Conservation (phyloP, 345 rosid genomes). For the Salix koriyanagi region DNA sequence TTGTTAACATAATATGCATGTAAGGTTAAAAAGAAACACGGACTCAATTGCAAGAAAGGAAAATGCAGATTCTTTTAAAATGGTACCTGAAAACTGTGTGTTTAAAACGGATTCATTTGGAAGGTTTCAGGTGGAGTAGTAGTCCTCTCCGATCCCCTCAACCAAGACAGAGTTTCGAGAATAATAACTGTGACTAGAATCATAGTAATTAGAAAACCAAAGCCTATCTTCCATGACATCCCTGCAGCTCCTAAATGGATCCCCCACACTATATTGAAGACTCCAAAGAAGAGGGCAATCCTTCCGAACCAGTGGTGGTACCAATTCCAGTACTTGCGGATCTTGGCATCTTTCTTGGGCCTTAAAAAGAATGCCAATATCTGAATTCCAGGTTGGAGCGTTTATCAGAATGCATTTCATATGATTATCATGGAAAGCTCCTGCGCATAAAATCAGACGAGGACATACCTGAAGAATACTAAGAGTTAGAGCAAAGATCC, state of each 20-base stretch:
- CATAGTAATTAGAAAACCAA: slow-evolving; percentile 56
- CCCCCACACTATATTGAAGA: slow-evolving; percentile 66
- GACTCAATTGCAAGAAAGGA: too few species aligned
- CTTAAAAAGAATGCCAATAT: slow-evolving; percentile 73
- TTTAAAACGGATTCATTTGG: slow-evolving; percentile 62
- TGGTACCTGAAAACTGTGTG: slow-evolving; percentile 4
- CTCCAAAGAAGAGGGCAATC: slow-evolving; percentile 70
- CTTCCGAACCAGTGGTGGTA: slow-evolving; percentile 86
- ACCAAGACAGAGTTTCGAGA: slow-evolving; percentile 47
- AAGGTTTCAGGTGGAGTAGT: slow-evolving; percentile 36
- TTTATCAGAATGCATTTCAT: neutral
- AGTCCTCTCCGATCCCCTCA: slow-evolving; percentile 38
- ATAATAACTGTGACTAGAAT: slow-evolving; percentile 48
- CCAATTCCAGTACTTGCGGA: slow-evolving; percentile 77
- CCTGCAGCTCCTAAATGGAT: slow-evolving; percentile 55
- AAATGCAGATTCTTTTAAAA: neutral
- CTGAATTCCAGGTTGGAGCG: slow-evolving; percentile 25
- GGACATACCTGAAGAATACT: slow-evolving; percentile 71
- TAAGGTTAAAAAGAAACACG: neutral
- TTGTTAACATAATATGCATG: neutral
- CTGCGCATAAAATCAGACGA: neutral
- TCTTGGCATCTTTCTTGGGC: slow-evolving; percentile 67
- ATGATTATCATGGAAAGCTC: neutral
- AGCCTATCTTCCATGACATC: slow-evolving; percentile 66
- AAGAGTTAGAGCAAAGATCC: slow-evolving; percentile 60